Conservation (phyloP, 371 early-diverging fungal species). For the Syncephalastrum racemosum region DNA sequence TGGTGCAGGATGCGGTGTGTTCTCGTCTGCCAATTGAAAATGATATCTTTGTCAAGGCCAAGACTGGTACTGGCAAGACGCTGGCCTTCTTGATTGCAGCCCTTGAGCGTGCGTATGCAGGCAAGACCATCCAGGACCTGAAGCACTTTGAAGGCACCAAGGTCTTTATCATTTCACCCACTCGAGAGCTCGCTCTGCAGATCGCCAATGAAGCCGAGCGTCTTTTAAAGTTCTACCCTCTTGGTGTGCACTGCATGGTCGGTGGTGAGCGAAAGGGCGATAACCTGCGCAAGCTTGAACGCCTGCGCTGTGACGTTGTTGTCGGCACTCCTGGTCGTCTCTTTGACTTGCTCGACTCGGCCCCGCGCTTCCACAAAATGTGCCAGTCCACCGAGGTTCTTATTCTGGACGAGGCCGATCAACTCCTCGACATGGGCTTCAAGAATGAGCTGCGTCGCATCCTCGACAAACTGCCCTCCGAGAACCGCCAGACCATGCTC, state of each 20-base stretch:
- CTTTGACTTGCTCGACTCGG: conserved; percentile 78
- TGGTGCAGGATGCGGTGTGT: conserved; percentile 83
- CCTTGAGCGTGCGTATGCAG: conserved; percentile 66
- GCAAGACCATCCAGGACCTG: conserved; percentile 25
- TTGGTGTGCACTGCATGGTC: conserved; percentile 79
- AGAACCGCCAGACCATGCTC: conserved; percentile 90
- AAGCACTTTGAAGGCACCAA: conserved; percentile 59
- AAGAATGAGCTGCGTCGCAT: conserved; percentile 88
- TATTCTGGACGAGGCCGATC: conserved; percentile 99
- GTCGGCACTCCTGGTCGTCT: conserved; percentile 97
- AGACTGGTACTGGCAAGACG: conserved; percentile 99
- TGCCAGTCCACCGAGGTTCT: conserved; percentile 68
- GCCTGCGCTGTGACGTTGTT: conserved; percentile 79
- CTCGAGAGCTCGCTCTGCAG: conserved; percentile 96
- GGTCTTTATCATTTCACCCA: conserved; percentile 92
- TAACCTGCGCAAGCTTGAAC: conserved; percentile 63
- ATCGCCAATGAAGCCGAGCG: conserved; percentile 85
- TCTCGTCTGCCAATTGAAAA: conserved; percentile 67
- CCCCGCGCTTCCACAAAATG: conserved; percentile 54
- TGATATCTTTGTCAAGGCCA: conserved; percentile 90
- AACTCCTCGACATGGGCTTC: conserved; percentile 98
- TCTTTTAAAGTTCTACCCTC: conserved; percentile 58
- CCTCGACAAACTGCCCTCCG: conserved; percentile 68
- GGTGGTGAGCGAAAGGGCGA: conserved; percentile 83
- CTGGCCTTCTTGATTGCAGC: conserved; percentile 92